These are phyloP conservation scores for Coccomyxa subellipsoidea DNA, from an alignment of 163 green algal species.

Conservation along the genomic window DNA sequence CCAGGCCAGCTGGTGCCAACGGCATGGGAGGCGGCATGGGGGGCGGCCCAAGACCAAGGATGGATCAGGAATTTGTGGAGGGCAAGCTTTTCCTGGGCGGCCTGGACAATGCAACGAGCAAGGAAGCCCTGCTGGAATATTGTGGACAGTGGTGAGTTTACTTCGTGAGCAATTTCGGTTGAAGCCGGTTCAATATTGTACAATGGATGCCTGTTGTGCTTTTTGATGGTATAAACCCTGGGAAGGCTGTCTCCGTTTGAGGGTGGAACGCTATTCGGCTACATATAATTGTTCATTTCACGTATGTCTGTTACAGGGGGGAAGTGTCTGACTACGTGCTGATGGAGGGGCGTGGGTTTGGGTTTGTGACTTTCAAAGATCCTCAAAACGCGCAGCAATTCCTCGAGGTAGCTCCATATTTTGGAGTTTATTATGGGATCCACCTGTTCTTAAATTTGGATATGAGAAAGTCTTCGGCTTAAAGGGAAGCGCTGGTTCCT, in stretches of 20 bases:
- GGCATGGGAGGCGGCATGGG: neutral
- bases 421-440: too few relatives aligned
- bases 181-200: neutral
- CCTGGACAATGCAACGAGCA: constrained; percentile 47
- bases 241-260: too few relatives aligned
- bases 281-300: too few relatives aligned
- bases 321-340: constrained; percentile 59
- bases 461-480: too few relatives aligned
- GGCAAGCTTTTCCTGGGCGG: constrained; percentile 71
- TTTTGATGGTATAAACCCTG: too few relatives aligned
- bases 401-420: constrained; percentile 31
- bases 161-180: neutral
- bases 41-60: neutral
- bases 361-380: constrained; percentile 55
- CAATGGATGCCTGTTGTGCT: too few relatives aligned
- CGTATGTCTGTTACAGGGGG: constrained; percentile 39
- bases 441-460: too few relatives aligned
- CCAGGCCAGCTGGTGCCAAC: constrained; percentile 3
- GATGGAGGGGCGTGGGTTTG: constrained; percentile 65
- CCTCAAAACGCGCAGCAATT: constrained; percentile 41
- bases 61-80: constrained; percentile 29
- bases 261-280: too few relatives aligned
- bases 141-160: constrained; percentile 36
- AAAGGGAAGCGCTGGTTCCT: neutral
- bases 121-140: constrained; percentile 50